Evolutionary conservation across 2,329 filamentous ascomycete species (phyloP).

Genomic region (Metarhizium anisopliae): DNA sequence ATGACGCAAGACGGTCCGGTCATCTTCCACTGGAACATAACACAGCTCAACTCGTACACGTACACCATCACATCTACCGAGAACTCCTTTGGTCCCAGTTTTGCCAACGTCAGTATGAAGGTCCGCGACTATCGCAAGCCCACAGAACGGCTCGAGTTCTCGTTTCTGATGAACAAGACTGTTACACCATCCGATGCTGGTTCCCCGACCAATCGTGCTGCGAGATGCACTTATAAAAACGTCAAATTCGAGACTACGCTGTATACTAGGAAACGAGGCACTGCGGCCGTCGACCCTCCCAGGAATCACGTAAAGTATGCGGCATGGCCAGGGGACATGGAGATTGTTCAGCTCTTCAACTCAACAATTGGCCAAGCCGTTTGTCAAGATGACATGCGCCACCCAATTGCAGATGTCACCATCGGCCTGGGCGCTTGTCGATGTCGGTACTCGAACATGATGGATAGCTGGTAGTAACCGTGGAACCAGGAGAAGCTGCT

Average conservation of each 20-base stretch:
- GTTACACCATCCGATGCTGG: slow-evolving; percentile 39
- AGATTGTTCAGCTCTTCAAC: slow-evolving; percentile 41
- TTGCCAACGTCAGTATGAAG: slow-evolving; percentile 41
- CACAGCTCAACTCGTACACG: slow-evolving; percentile 23
- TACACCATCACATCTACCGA: slow-evolving; percentile 45
- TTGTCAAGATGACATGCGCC: slow-evolving; percentile 36
- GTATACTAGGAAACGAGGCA: slow-evolving; percentile 40
- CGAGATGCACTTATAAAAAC: slow-evolving; percentile 48
- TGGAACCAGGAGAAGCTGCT: too few relatives aligned
- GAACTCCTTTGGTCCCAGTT: slow-evolving; percentile 47
- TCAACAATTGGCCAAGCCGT: slow-evolving; percentile 34
- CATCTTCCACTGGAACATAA: slow-evolving; percentile 55
- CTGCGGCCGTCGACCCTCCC: slow-evolving; percentile 9
- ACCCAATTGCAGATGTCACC: slow-evolving; percentile 27
- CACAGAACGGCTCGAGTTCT: slow-evolving; percentile 50
- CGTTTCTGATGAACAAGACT: slow-evolving; percentile 40
- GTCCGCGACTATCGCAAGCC: slow-evolving; percentile 36
- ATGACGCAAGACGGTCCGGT: slow-evolving; percentile 34
- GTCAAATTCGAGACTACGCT: slow-evolving; percentile 48
- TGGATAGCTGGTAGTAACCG: not conserved
- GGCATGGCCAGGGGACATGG: slow-evolving; percentile 50
- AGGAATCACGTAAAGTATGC: slow-evolving; percentile 7
- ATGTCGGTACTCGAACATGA: slow-evolving; percentile 27
- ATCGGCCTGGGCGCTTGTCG: slow-evolving; percentile 25
- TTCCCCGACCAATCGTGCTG: slow-evolving; percentile 31